Percentiles rank a stretch among this genome's conserved stretches.
These are phyloP conservation scores for Paecilomyces fulvus DNA, from an alignment of 2,329 filamentous ascomycete species.

Conservation along the genomic window DNA sequence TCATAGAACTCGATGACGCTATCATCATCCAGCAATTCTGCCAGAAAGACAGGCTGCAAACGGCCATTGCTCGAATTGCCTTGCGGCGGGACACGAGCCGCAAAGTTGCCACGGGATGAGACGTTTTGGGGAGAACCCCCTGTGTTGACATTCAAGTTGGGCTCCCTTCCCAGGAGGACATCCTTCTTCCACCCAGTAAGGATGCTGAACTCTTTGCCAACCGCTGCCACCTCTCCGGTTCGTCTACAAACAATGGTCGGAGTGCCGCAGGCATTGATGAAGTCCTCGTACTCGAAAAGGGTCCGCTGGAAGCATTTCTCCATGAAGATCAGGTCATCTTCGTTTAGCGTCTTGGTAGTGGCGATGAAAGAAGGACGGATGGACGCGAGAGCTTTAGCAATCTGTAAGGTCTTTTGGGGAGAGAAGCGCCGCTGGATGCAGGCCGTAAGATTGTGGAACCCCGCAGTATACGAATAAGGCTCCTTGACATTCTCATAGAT, in stretches of 20 bases:
- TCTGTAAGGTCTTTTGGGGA: slow-evolving; percentile 66
- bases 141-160: slow-evolving; percentile 79
- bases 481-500: slow-evolving; percentile 87
- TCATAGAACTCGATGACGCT: slow-evolving; percentile 93
- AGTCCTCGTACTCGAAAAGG: slow-evolving; percentile 86
- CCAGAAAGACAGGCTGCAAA: slow-evolving; percentile 75
- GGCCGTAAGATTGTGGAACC: slow-evolving; percentile 80
- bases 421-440: slow-evolving; percentile 73
- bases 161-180: slow-evolving; percentile 75
- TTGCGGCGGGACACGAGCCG: slow-evolving; percentile 37
- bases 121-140: slow-evolving; percentile 40
- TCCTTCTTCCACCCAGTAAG: slow-evolving; percentile 91
- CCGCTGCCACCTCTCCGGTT: slow-evolving; percentile 88
- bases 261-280: slow-evolving; percentile 78
- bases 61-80: slow-evolving; percentile 36
- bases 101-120: slow-evolving; percentile 40
- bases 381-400: slow-evolving; percentile 77
- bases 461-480: slow-evolving; percentile 82
- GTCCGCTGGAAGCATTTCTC: slow-evolving; percentile 94
- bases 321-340: slow-evolving; percentile 90
- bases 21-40: slow-evolving; percentile 87
- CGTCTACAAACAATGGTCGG: slow-evolving; percentile 87
- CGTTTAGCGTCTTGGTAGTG: slow-evolving; percentile 78
- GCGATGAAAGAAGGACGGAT: slow-evolving; percentile 91
- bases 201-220: slow-evolving; percentile 94